Conservation (phyloP, 441 rosid species). For the Macaranga tanarius region DNA sequence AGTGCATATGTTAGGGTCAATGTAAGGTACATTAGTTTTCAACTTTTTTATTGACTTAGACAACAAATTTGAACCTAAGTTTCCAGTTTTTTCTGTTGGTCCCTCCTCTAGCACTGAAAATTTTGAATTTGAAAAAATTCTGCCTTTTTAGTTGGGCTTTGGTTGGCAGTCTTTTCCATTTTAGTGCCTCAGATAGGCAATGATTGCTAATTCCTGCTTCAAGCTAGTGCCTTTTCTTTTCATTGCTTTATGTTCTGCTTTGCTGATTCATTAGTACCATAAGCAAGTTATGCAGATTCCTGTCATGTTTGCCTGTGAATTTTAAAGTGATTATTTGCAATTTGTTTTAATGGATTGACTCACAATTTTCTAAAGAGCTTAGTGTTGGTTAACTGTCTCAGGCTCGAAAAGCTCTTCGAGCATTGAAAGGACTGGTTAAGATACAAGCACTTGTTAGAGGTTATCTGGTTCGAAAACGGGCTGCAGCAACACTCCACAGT, state of each 20-base stretch:
- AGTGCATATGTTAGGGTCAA: slow-evolving; percentile 17
- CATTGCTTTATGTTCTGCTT: background rate
- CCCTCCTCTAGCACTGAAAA: background rate
- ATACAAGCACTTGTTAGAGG: slow-evolving; percentile 90
- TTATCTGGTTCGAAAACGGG: slow-evolving; percentile 70
- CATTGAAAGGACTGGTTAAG: slow-evolving; percentile 81
- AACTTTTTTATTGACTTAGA: slow-evolving; percentile 15
- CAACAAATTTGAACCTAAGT: background rate
- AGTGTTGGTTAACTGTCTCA: slow-evolving; percentile 27
- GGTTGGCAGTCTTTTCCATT: background rate
- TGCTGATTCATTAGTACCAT: background rate
- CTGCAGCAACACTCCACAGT: slow-evolving; percentile 62
- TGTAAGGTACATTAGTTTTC: slow-evolving; percentile 21
- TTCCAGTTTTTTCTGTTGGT: slow-evolving; percentile 12
- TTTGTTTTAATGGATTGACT: background rate
- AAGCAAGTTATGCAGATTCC: too few species aligned
- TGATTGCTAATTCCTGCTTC: slow-evolving; percentile 12
- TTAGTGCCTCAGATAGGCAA: background rate
- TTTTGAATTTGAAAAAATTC: slow-evolving; percentile 22
- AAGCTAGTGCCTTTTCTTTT: background rate
- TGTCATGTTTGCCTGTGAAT: background rate
- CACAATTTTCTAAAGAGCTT: background rate
- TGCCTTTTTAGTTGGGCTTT: slow-evolving; percentile 7
- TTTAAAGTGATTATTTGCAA: background rate
- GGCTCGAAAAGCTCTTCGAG: slow-evolving; percentile 87